These are phyloP conservation scores for Acanthamoeba sp. DNA, from an alignment of 208 protist genomes.

Conservation along the genomic window DNA sequence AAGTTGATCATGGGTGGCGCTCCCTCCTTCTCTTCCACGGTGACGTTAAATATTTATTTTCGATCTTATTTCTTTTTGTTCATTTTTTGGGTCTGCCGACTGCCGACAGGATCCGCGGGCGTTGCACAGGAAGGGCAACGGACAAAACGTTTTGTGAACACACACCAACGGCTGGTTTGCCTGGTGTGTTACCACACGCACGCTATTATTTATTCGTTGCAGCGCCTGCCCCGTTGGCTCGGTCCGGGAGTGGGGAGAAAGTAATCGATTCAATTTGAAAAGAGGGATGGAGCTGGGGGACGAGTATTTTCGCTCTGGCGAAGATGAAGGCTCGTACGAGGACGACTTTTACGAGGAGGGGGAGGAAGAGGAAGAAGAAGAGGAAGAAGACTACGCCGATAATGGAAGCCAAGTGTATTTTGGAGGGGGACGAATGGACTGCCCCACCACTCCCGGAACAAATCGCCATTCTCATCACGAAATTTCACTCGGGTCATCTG, in stretches of 20 bases:
- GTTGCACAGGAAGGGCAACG: neutral
- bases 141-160: neutral
- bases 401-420: neutral
- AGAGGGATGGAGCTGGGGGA: neutral
- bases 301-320: neutral
- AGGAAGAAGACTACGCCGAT: neutral
- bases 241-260: neutral
- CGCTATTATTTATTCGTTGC: no score
- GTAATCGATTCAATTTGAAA: neutral
- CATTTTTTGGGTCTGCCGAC: no score
- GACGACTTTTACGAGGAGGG: neutral
- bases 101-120: neutral
- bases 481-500: neutral
- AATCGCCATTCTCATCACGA: neutral
- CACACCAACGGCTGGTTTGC: neutral
- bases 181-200: neutral
- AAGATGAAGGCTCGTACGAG: neutral
- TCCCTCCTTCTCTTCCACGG: neutral
- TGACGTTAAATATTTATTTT: neutral
- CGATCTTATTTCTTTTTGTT: no score
- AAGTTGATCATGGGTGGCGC: slow-evolving; percentile 95
- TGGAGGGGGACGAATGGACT: neutral
- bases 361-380: neutral
- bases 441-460: neutral
- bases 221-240: no score